phyloP scores from a whole-genome alignment of 2,329 filamentous ascomycete species.

The Orbilia quercus region DNA sequence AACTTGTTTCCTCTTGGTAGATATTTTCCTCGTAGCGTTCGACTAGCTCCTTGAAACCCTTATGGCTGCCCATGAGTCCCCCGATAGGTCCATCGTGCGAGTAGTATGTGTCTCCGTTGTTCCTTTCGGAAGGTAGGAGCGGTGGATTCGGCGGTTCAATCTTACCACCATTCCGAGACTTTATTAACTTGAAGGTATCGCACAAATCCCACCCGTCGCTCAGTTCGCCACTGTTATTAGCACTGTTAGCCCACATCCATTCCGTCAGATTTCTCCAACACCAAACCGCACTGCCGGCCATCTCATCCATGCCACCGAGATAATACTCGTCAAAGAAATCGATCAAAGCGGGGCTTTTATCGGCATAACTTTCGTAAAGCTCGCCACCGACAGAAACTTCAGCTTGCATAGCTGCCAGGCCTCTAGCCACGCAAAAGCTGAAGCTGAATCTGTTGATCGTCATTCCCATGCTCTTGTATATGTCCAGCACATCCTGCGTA shows the following conservation, averaged over 20 bases:
- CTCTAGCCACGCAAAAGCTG: slow-evolving; percentile 58
- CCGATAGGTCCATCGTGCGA: slow-evolving; percentile 1
- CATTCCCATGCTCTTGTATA: slow-evolving; percentile 58
- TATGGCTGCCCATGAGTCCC: slow-evolving; percentile 3
- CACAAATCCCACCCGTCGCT: slow-evolving; percentile 59
- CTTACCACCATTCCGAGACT: slow-evolving; percentile 45
- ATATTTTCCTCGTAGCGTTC: slow-evolving; percentile 41
- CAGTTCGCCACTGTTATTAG: slow-evolving; percentile 40
- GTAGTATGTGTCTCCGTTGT: background rate
- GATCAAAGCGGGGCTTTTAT: slow-evolving; percentile 58
- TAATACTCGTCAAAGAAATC: slow-evolving; percentile 59
- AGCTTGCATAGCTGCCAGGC: slow-evolving; percentile 58
- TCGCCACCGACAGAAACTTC: slow-evolving; percentile 55
- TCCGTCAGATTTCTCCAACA: slow-evolving; percentile 59
- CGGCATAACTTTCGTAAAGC: slow-evolving; percentile 56
- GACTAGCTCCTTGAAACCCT: slow-evolving; percentile 19
- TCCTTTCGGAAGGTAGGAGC: background rate
- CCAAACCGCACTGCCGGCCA: slow-evolving; percentile 58
- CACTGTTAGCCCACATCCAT: slow-evolving; percentile 57
- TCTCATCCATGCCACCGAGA: slow-evolving; percentile 59
- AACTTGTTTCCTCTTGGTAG: slow-evolving; percentile 28
- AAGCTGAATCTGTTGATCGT: slow-evolving; percentile 56
- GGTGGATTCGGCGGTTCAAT: slow-evolving; percentile 43
- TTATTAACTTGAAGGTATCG: slow-evolving; percentile 59
- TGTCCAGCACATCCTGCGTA: slow-evolving; percentile 56